phyloP scores from a whole-genome alignment of 176 grass and related monocot species.

The Oryza officinalis region DNA sequence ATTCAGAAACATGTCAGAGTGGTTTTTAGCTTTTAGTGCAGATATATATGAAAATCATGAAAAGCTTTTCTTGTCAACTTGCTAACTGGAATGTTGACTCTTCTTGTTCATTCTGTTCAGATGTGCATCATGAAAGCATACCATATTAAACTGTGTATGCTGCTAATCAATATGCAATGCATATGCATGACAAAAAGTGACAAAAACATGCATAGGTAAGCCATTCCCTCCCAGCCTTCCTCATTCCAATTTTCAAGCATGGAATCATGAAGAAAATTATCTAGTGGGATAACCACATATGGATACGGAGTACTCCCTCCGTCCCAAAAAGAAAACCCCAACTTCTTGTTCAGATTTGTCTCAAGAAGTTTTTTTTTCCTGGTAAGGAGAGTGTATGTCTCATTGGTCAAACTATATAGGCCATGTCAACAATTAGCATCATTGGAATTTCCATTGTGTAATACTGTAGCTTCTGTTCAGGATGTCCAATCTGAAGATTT shows the following conservation, averaged over 20 bases:
- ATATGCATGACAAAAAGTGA: too few relatives aligned
- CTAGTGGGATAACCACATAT: neutral
- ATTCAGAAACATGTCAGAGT: neutral
- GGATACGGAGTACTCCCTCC: too few relatives aligned
- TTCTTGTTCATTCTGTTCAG: neutral
- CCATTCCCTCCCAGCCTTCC: neutral
- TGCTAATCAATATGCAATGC: neutral
- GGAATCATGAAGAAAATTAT: neutral
- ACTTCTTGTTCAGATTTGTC: too few relatives aligned
- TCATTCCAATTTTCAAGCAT: neutral
- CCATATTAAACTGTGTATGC: neutral
- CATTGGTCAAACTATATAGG: neutral
- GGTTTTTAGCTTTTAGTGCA: neutral
- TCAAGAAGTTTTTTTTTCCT: too few relatives aligned
- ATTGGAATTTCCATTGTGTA: constrained; percentile 30
- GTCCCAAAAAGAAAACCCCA: too few relatives aligned
- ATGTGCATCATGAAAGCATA: neutral
- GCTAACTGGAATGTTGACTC: neutral
- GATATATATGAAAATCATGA: neutral
- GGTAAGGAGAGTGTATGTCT: neutral
- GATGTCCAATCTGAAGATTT: constrained; percentile 38
- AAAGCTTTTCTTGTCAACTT: neutral
- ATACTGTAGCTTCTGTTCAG: neutral
- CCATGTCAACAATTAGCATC: neutral
- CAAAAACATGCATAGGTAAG: neutral